Evolutionary conservation across 148 eudicot genomes (phyloP).

Genomic region (Diospyros kaki): DNA sequence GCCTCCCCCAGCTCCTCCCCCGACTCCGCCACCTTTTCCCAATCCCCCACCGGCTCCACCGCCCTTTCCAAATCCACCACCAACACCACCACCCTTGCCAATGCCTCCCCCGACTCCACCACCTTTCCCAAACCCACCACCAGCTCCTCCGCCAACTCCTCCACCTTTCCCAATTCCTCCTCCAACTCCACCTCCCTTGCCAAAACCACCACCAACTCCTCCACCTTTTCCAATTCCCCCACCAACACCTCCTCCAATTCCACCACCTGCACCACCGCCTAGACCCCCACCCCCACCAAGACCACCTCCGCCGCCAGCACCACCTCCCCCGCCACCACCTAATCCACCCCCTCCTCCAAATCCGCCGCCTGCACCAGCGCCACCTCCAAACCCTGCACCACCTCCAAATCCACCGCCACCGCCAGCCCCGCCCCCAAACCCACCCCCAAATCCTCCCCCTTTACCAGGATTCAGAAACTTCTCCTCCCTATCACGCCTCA

Average conservation of each 20-base stretch:
- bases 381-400: slow-evolving; percentile 9
- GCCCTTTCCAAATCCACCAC: slow-evolving; percentile 10
- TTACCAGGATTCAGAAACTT: neutral
- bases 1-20: slow-evolving; percentile 7
- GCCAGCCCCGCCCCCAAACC: neutral
- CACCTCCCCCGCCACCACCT: slow-evolving; percentile 6
- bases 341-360: slow-evolving; percentile 5
- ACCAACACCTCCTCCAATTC: slow-evolving; percentile 17
- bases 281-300: slow-evolving; percentile 8
- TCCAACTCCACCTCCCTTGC: slow-evolving; percentile 11
- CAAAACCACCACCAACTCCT: slow-evolving; percentile 16
- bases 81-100: slow-evolving; percentile 10
- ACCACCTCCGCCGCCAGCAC: neutral
- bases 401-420: slow-evolving; percentile 14
- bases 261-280: slow-evolving; percentile 18
- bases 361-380: slow-evolving; percentile 5
- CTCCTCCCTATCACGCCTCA: neutral
- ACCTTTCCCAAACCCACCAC: slow-evolving; percentile 15
- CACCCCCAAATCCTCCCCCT: neutral
- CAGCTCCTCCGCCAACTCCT: no score
- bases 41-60: slow-evolving; percentile 13
- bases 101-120: slow-evolving; percentile 10
- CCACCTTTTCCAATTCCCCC: slow-evolving; percentile 9
- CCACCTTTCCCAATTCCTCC: slow-evolving; percentile 18
- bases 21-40: slow-evolving; percentile 12